Conservation (phyloP, 495 filamentous ascomycete species). For the Letharia columbiana region DNA sequence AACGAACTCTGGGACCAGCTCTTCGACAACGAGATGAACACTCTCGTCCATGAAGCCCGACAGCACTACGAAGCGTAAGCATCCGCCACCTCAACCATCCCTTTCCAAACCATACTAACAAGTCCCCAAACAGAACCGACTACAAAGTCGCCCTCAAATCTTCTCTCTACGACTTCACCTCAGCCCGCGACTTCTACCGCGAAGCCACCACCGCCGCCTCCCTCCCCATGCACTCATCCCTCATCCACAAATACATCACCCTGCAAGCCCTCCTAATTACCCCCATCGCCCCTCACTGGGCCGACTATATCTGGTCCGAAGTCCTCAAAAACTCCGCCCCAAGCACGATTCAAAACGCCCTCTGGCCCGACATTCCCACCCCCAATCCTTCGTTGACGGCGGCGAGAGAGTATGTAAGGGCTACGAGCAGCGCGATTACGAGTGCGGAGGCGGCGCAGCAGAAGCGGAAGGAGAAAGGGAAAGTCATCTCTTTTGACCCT, state of each 20-base stretch:
- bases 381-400: conserved; percentile 57
- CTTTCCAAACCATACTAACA: conserved; percentile 29
- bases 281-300: conserved; percentile 85
- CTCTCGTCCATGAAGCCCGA: conserved; percentile 63
- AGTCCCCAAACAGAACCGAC: conserved; percentile 42
- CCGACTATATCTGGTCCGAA: conserved; percentile 88
- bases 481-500: conserved; percentile 70
- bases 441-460: conserved; percentile 75
- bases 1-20: conserved; percentile 77
- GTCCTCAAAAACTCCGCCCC: conserved; percentile 54
- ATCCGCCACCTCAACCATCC: not conserved
- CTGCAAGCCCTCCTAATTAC: conserved; percentile 76
- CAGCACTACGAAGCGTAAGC: conserved; percentile 64
- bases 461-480: conserved; percentile 81
- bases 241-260: conserved; percentile 69
- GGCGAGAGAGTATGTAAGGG: conserved; percentile 69
- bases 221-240: conserved; percentile 72
- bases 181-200: conserved; percentile 83
- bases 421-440: conserved; percentile 68
- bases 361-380: conserved; percentile 62
- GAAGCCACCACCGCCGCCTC: conserved; percentile 64
- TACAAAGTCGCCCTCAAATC: conserved; percentile 92
- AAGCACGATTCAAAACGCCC: conserved; percentile 67
- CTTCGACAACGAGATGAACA: conserved; percentile 90
- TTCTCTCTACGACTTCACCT: conserved; percentile 79